Evolutionary conservation across 2,329 filamentous ascomycete species (phyloP).

Genomic region (Talaromyces verruculosus): DNA sequence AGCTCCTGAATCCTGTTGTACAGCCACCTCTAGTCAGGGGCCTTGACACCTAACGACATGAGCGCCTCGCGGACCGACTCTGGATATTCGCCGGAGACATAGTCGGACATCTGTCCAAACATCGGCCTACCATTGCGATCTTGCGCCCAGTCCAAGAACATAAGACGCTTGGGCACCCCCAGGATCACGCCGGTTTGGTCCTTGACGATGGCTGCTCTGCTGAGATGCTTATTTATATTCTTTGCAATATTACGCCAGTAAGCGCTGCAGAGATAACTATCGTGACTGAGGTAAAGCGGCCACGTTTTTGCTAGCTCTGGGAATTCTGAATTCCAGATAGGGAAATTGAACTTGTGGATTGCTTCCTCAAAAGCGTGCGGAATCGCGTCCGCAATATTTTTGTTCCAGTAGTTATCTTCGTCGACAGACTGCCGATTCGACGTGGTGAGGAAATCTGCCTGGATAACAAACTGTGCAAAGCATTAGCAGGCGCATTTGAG

Average conservation of each 20-base stretch:
- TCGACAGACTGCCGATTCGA: neutral
- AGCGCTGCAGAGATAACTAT: neutral
- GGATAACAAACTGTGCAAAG: neutral
- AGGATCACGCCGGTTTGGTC: neutral
- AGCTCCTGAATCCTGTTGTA: neutral
- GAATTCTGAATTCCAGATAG: neutral
- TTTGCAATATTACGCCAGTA: neutral
- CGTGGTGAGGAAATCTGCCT: neutral
- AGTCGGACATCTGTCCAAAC: neutral
- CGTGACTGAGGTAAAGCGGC: neutral
- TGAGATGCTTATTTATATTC: neutral
- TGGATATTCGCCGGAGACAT: neutral
- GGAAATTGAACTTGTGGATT: neutral
- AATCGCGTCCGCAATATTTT: neutral
- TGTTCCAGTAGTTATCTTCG: neutral
- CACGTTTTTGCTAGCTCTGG: neutral
- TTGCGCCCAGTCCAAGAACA: neutral
- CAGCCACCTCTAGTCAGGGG: neutral
- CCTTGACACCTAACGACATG: neutral
- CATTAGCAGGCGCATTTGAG: slow-evolving; percentile 12
- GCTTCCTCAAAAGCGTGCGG: neutral
- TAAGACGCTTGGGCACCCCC: neutral
- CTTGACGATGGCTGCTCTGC: neutral
- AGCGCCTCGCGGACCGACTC: neutral
- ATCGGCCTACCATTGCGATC: neutral